Conservation (phyloP, 2,329 filamentous ascomycete species). For the Verticillium isaacii region DNA sequence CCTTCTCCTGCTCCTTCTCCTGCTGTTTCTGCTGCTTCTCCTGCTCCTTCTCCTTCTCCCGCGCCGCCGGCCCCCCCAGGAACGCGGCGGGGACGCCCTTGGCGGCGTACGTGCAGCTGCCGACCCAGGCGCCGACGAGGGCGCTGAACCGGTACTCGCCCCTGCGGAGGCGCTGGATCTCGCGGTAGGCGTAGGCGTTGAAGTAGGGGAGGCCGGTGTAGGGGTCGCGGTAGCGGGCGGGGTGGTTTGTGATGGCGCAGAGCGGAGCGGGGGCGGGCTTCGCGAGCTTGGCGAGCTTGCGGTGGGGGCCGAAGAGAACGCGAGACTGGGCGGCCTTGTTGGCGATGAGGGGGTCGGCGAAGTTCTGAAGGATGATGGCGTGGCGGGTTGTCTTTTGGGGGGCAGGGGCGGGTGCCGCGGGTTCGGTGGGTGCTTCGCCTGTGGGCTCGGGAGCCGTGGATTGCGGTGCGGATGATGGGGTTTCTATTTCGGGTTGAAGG, state of each 20-base stretch:
- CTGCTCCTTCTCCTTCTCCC: constrained; percentile 5
- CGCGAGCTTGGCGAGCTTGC: constrained; percentile 52
- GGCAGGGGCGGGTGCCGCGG: constrained; percentile 7
- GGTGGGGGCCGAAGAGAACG: constrained; percentile 47
- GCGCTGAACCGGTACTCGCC: constrained; percentile 80
- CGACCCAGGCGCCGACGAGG: constrained; percentile 79
- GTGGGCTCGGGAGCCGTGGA: constrained; percentile 1
- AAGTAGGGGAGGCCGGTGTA: constrained; percentile 77
- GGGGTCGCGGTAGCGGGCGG: constrained; percentile 80
- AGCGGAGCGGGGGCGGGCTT: constrained; percentile 49
- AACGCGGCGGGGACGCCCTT: constrained; percentile 80
- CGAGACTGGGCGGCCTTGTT: constrained; percentile 54
- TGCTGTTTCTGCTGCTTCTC: background rate
- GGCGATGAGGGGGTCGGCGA: constrained; percentile 50
- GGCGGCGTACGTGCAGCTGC: constrained; percentile 58
- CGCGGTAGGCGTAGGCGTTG: constrained; percentile 73
- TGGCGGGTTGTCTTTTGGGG: constrained; percentile 42
- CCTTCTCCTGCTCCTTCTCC: background rate
- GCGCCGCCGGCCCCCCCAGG: constrained; percentile 18
- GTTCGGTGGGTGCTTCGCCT: background rate
- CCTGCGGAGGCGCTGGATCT: constrained; percentile 68
- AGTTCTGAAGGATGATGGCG: constrained; percentile 56
- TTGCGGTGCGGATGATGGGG: constrained; percentile 8
- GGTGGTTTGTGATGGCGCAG: constrained; percentile 79
- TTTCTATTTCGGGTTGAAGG: constrained; percentile 8